Evolutionary conservation across 495 filamentous ascomycete genomes (phyloP), one percentile per base, ranked within the genome.

Genomic region (Astrocystis sublimbata): DNA sequence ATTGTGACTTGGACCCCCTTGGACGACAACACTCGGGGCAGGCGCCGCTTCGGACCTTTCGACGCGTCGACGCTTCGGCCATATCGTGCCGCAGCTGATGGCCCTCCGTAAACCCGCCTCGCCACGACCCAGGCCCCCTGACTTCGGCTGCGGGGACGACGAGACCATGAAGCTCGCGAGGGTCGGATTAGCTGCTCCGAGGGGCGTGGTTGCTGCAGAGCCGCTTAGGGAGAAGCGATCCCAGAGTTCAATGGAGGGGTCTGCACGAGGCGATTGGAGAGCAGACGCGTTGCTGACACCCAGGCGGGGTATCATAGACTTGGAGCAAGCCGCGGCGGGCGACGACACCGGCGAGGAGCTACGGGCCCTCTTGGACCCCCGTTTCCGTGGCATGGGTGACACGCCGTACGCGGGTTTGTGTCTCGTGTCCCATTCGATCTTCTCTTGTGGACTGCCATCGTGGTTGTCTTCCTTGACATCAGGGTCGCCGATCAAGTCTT

Each of bases 171-270:
- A 74, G 58, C 88, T 82, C 26, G 84, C 79, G n/a, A 89, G 77
- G 9, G 72, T 74, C 61, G 76, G 85, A 68, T 78, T 84, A 36
- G 71, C 66, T 28, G 69, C 61, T 23, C 74, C 78, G 30, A 71
- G 71, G 2, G 75, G 73, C 21, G 67, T 76, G 43, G 66, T 60
- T 0, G 65, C 64, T 4, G 68, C 68, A 36, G 65, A 63, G 62
- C 71, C 77, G 23, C 66, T 62, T 7, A 76, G 56, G 33, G 81
- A 84, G 69, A 91, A 96, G 19, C 89, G 86, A 65, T 88, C 91
- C 92, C 92, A 96, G n/a, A 97, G 75, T 54, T 96, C 92, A 33
- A 86, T 75, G 0, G 89, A 89, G 26, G 93, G 89, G 72, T 98
- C 94, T 43, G 87, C 85, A 60, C 90, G 87, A 24, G 91, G 91